Conservation (phyloP, 148 eudicot genomes). For the Amaranthus hypochondriacus region DNA sequence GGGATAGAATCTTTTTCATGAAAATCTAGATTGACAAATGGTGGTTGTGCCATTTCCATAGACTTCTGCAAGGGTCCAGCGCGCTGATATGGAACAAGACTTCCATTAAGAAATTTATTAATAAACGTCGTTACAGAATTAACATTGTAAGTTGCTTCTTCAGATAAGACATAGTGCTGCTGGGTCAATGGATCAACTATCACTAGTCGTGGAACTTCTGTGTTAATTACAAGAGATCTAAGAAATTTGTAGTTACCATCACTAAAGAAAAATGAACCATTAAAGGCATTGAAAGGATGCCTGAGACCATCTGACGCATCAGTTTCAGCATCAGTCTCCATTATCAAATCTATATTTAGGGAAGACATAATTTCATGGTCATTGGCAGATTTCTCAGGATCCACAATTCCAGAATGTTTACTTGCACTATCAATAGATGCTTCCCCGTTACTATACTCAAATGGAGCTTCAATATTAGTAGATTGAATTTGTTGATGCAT, state of each 20-base stretch:
- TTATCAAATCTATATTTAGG: slow-evolving; percentile 29
- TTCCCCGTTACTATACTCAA: slow-evolving; percentile 14
- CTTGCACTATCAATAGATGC: slow-evolving; percentile 16
- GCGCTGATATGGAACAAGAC: slow-evolving; percentile 60
- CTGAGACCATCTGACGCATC: slow-evolving; percentile 25
- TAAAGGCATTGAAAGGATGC: slow-evolving; percentile 28
- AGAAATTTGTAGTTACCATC: slow-evolving; percentile 68
- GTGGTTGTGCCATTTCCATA: slow-evolving; percentile 52
- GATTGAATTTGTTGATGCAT: slow-evolving; percentile 17
- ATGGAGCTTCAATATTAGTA: slow-evolving; percentile 25
- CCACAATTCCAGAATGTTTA: slow-evolving; percentile 19
- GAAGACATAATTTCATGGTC: slow-evolving; percentile 23
- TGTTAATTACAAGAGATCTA: slow-evolving; percentile 49
- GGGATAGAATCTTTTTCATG: slow-evolving; percentile 69
- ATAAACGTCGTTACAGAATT: slow-evolving; percentile 47
- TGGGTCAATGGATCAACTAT: slow-evolving; percentile 68
- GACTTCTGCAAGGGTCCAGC: slow-evolving; percentile 40
- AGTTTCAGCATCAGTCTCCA: slow-evolving; percentile 13
- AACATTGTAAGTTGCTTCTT: slow-evolving; percentile 37
- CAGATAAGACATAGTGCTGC: slow-evolving; percentile 60
- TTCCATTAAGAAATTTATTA: slow-evolving; percentile 56
- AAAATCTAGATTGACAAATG: slow-evolving; percentile 85
- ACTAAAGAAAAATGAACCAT: slow-evolving; percentile 54
- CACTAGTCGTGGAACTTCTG: slow-evolving; percentile 60
- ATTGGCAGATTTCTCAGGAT: slow-evolving; percentile 20